Evolutionary conservation across 306 rosid genomes (phyloP).

Genomic region (Mucuna pruriens): DNA sequence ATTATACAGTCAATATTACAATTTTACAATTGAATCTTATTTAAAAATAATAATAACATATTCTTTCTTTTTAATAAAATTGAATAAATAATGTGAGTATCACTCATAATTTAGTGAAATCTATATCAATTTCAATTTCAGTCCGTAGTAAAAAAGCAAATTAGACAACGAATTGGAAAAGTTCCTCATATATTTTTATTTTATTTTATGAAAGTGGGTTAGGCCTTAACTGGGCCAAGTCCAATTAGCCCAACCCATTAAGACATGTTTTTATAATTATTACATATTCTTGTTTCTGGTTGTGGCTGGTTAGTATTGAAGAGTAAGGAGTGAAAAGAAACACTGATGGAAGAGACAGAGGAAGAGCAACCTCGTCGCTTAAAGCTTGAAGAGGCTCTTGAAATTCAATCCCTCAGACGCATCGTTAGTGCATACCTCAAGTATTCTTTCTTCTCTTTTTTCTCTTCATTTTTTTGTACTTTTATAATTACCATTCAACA

Average conservation of each 20-base stretch:
- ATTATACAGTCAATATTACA: no score
- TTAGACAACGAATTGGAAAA: no score
- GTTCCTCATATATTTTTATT: not conserved
- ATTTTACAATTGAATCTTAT: no score
- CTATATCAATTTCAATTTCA: no score
- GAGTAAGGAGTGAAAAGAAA: no score
- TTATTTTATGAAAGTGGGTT: not conserved
- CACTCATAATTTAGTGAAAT: no score
- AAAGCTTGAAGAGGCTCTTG: slow-evolving; percentile 91
- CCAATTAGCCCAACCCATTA: not conserved
- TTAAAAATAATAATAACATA: no score
- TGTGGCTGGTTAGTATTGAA: slow-evolving; percentile 1
- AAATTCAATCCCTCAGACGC: slow-evolving; percentile 87
- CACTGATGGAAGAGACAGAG: slow-evolving; percentile 56
- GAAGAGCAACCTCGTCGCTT: slow-evolving; percentile 65
- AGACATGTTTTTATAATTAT: no score
- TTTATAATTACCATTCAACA: not conserved
- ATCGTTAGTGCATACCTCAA: slow-evolving; percentile 91
- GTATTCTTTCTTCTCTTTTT: slow-evolving; percentile 43
- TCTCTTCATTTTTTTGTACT: not conserved
- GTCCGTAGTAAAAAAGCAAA: no score
- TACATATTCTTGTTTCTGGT: no score
- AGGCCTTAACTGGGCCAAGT: not conserved
- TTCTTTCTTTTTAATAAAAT: no score
- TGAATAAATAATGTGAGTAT: no score